A percentile compares a stretch with the other conserved stretches of the same genome.
Conservation (phyloP, 176 grass and related monocot species). For the Ensete glaucum region DNA sequence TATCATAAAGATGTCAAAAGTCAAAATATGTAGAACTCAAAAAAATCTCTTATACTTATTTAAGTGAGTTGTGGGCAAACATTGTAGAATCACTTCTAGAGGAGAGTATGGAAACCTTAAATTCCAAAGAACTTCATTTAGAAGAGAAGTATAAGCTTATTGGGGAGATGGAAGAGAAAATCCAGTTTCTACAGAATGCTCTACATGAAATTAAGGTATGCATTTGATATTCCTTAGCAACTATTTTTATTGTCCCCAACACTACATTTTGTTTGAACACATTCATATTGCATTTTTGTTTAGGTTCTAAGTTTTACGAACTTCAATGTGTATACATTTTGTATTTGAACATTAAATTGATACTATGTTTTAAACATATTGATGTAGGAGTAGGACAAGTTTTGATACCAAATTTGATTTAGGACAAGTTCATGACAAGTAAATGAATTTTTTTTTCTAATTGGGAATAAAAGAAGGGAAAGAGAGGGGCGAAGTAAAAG, state of each 20-base stretch:
- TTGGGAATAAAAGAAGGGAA: no score
- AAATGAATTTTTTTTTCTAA: no score
- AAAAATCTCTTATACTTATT: not conserved
- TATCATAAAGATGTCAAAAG: no score
- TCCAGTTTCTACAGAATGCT: constrained; percentile 39
- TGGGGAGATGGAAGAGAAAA: constrained; percentile 50
- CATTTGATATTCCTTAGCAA: constrained; percentile 6
- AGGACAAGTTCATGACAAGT: no score
- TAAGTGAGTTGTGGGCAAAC: constrained; percentile 1
- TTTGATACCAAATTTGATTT: no score
- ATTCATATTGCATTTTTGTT: not conserved
- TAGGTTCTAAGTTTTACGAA: not conserved
- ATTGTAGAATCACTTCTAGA: constrained; percentile 47
- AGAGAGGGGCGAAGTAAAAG: no score
- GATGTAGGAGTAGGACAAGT: no score
- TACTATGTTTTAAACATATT: no score
- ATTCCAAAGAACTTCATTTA: constrained; percentile 33
- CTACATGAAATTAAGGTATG: constrained; percentile 43
- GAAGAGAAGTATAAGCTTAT: constrained; percentile 46
- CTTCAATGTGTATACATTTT: not conserved
- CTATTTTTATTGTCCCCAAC: not conserved
- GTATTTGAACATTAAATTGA: not conserved
- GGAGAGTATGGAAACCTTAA: constrained; percentile 34
- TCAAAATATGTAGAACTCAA: no score
- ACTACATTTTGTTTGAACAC: not conserved